Base-by-base conservation (phyloP, 2,329 filamentous ascomycete genomes). In the Aphanocladium album region DNA sequence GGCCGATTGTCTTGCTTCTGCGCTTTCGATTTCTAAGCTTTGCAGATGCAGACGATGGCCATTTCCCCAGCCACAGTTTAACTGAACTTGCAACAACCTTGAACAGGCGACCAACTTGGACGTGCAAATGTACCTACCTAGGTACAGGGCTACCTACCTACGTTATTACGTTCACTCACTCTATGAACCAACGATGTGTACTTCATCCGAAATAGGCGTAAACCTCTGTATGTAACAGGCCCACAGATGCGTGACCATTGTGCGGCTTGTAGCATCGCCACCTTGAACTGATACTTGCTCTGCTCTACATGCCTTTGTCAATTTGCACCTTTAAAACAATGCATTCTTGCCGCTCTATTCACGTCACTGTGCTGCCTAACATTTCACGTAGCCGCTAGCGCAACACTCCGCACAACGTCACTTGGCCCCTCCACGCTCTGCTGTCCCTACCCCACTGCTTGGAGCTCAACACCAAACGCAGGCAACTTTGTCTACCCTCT, bases 321-420 rank as follows among this genome's bases (percentile, higher is more conserved):
- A 17, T 33, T 12, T 12, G 5, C 19, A 25, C n/a, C 14, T 19
- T 37, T 25, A 21, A 25, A 7, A 5, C 11, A 51, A 51, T 51
- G 23, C 33, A 3, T 8, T 7, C 9, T 39, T 16, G 27, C 21
- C 16, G 2, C n/a, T 16, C 16, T 14, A 41, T 41, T 54, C 37
- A 54, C 21, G 35, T 43, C 37, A 30, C 37, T 11, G 16, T 54
- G 51, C 37, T 54, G 23, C 51, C 37, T 55, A 19, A 12, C 37
- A 43, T 14, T 7, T 23, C 8, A 43, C 25, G 6, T 30, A 23
- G 21, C 52, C 52, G 33, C 52, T 55, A 55, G 37, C 25, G 37
- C 35, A 30, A 12, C 52, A 8, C n/a, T 55, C 37, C 52, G 23
- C 39, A 55, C 49, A 51, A 51, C 52, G 52, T 55, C 52, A 55